A percentile compares a stretch with the other conserved stretches of the same genome.
These are phyloP conservation scores for Pseudogymnoascus verrucosus DNA, from an alignment of 2,329 filamentous ascomycete genomes.

Conservation along the genomic window DNA sequence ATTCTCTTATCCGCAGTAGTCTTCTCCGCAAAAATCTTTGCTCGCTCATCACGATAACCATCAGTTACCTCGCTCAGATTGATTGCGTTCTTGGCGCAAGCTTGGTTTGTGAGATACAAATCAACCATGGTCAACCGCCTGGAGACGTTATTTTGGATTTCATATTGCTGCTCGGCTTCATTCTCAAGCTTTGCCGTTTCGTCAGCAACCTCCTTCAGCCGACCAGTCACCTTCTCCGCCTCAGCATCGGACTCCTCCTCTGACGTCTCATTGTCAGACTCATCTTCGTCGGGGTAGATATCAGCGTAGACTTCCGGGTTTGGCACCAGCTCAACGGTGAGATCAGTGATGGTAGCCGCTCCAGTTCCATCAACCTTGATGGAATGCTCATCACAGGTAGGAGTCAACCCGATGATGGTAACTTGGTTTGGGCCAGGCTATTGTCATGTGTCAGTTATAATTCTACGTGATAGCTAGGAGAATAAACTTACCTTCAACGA, in stretches of 20 bases:
- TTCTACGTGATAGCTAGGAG: background rate
- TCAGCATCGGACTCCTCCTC: constrained; percentile 25
- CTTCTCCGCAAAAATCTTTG: constrained; percentile 31
- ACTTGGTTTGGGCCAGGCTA: constrained; percentile 50
- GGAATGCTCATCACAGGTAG: constrained; percentile 45
- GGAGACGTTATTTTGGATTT: constrained; percentile 18
- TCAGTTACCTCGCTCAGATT: background rate
- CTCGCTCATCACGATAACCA: constrained; percentile 22
- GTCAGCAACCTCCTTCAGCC: constrained; percentile 17
- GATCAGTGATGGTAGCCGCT: constrained; percentile 52
- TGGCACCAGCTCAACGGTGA: constrained; percentile 49
- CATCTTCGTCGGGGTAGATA: constrained; percentile 28
- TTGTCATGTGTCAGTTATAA: background rate
- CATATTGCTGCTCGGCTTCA: background rate
- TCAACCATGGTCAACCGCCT: constrained; percentile 21
- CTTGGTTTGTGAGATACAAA: constrained; percentile 20
- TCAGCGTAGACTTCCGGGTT: constrained; percentile 39
- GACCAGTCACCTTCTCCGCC: constrained; percentile 18
- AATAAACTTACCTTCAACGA: constrained; percentile 30
- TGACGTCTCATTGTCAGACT: constrained; percentile 18
- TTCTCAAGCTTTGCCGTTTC: constrained; percentile 25
- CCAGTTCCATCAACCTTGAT: constrained; percentile 54
- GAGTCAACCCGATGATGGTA: constrained; percentile 45
- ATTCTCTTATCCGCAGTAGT: constrained; percentile 27
- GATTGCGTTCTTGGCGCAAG: background rate